Conservation (phyloP, 805 yeast species). For the Ogataea saltuana region DNA sequence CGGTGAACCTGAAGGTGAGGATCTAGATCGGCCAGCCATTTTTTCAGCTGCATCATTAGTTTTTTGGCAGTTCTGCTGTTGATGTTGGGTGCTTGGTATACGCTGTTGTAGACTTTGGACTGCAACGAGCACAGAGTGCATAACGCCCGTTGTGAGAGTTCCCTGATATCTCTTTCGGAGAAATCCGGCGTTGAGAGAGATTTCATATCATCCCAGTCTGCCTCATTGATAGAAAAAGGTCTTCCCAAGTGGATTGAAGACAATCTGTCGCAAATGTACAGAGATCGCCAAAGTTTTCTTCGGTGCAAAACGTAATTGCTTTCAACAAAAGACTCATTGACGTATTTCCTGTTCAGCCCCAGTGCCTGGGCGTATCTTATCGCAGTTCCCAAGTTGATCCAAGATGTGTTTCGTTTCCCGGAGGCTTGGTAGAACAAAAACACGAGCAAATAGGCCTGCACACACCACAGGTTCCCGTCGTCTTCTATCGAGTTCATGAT, state of each 20-base stretch:
- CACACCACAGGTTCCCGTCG: conserved; percentile 44
- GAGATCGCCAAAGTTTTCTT: conserved; percentile 30
- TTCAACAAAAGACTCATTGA: conserved; percentile 41
- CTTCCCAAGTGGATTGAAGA: conserved; percentile 40
- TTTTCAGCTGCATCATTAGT: conserved; percentile 39
- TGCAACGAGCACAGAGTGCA: conserved; percentile 33
- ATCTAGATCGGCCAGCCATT: conserved; percentile 38
- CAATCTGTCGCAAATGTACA: conserved; percentile 23
- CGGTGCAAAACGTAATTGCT: conserved; percentile 32
- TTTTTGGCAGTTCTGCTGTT: conserved; percentile 35
- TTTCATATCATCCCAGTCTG: conserved; percentile 42
- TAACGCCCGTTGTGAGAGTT: conserved; percentile 33
- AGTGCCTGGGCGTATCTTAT: conserved; percentile 45
- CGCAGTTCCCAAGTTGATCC: conserved; percentile 45
- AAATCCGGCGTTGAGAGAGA: conserved; percentile 11
- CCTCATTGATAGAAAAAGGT: conserved; percentile 37
- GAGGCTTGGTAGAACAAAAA: conserved; percentile 42
- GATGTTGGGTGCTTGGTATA: conserved; percentile 37
- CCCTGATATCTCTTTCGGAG: conserved; percentile 26
- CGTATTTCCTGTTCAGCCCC: conserved; percentile 41
- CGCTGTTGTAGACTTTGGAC: conserved; percentile 35
- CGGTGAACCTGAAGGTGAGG: conserved; percentile 32
- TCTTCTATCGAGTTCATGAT: conserved; percentile 35
- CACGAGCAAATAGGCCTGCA: conserved; percentile 41
- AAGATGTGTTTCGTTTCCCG: conserved; percentile 43